Conservation (phyloP, 2,329 filamentous ascomycete genomes). For the Stemphylium beticola region DNA sequence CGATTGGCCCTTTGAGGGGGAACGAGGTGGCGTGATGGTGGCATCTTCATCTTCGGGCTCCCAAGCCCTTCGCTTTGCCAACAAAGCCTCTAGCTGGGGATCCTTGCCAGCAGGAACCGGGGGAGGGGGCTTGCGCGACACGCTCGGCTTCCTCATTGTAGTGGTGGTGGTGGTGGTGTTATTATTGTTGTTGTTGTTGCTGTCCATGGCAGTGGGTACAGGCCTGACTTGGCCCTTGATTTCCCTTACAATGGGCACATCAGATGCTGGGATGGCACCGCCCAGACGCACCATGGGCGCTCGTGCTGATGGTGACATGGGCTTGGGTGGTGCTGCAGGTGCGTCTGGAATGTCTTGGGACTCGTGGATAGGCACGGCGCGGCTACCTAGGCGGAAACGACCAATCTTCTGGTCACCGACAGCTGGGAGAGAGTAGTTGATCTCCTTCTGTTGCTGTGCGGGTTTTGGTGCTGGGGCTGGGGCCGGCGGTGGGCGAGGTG, state of each 20-base stretch:
- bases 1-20: slow-evolving; percentile 7
- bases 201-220: slow-evolving; percentile 3
- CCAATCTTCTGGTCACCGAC: slow-evolving; percentile 27
- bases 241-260: slow-evolving; percentile 15
- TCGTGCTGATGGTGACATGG: slow-evolving; percentile 12
- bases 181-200: no score
- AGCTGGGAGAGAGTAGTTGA: slow-evolving; percentile 25
- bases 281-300: slow-evolving; percentile 26
- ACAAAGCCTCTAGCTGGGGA: slow-evolving; percentile 11
- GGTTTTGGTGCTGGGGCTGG: not conserved
- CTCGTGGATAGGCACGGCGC: slow-evolving; percentile 28
- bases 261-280: slow-evolving; percentile 9
- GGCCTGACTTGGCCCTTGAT: slow-evolving; percentile 9
- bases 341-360: slow-evolving; percentile 26
- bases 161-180: not conserved
- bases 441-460: slow-evolving; percentile 1
- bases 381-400: slow-evolving; percentile 28
- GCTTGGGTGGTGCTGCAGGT: slow-evolving; percentile 8
- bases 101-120: slow-evolving; percentile 10
- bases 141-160: slow-evolving; percentile 3
- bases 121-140: not conserved
- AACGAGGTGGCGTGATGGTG: slow-evolving; percentile 14
- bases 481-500: slow-evolving; percentile 11
- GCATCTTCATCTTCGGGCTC: slow-evolving; percentile 10
- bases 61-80: slow-evolving; percentile 18